Evolutionary conservation across 129 eudicot species (phyloP).

Genomic region (Dittrichia graveolens): DNA sequence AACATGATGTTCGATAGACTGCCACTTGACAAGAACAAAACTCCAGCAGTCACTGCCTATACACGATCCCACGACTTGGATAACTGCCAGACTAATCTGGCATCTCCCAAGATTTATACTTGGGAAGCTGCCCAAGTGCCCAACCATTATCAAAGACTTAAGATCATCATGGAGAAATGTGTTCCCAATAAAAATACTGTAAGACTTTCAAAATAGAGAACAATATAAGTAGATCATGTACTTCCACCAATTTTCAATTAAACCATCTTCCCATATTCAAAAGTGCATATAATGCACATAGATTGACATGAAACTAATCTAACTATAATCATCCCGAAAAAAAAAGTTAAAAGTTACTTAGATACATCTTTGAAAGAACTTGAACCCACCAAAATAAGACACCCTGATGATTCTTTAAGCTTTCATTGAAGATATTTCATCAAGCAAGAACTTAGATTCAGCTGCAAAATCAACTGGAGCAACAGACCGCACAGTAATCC

Average conservation of each 20-base stretch:
- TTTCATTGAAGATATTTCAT: constrained; percentile 68
- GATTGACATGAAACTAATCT: neutral
- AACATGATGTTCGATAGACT: no score
- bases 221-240: neutral
- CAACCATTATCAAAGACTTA: constrained; percentile 40
- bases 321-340: constrained; percentile 14
- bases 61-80: no score
- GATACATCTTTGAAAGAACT: constrained; percentile 12
- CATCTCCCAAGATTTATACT: constrained; percentile 47
- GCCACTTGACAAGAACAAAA: no score
- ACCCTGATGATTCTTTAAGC: constrained; percentile 8
- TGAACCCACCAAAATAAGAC: neutral
- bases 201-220: neutral
- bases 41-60: no score
- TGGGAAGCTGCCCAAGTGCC: constrained; percentile 48
- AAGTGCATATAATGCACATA: constrained; percentile 7
- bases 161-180: neutral
- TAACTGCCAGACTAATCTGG: no score
- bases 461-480: constrained; percentile 81
- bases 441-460: constrained; percentile 70
- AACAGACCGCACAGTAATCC: constrained; percentile 71
- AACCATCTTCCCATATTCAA: neutral
- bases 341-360: neutral
- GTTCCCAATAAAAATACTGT: neutral
- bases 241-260: constrained; percentile 3